Percentiles rank a stretch among this genome's conserved stretches.
These are phyloP conservation scores for Hericium erinaceus DNA, from an alignment of 768 basidiomycete genomes.

Conservation along the genomic window DNA sequence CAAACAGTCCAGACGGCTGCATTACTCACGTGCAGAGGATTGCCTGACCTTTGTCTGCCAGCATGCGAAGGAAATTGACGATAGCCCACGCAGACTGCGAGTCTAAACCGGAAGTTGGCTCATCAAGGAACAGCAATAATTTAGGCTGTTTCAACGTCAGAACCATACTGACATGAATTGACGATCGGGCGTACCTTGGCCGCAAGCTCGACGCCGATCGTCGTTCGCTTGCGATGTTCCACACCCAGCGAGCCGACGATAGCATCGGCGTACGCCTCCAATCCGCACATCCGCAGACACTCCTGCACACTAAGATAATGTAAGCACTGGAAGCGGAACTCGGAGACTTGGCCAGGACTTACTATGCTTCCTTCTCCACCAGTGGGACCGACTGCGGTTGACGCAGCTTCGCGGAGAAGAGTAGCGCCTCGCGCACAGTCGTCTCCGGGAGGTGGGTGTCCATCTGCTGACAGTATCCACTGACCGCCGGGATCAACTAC, in stretches of 20 bases:
- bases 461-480: conserved; percentile 82
- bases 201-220: conserved; percentile 81
- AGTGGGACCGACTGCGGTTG: conserved; percentile 58
- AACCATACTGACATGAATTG: background rate
- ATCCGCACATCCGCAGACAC: conserved; percentile 51
- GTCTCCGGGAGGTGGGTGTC: conserved; percentile 71
- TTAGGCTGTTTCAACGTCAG: conserved; percentile 38
- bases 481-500: conserved; percentile 15
- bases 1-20: background rate
- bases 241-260: conserved; percentile 59
- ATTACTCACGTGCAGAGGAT: conserved; percentile 72
- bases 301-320: conserved; percentile 34
- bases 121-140: conserved; percentile 80
- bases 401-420: conserved; percentile 72
- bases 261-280: conserved; percentile 57
- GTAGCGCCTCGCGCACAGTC: conserved; percentile 74
- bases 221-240: conserved; percentile 73
- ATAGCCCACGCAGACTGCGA: conserved; percentile 86
- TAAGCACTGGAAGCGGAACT: background rate
- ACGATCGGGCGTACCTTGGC: conserved; percentile 39
- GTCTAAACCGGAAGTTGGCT: conserved; percentile 81
- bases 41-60: conserved; percentile 76
- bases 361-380: conserved; percentile 75
- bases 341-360: conserved; percentile 15
- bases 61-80: conserved; percentile 59